Evolutionary conservation across 1,284 basidiomycete species (phyloP).

Genomic region (Cutaneotrichosporon sp.): DNA sequence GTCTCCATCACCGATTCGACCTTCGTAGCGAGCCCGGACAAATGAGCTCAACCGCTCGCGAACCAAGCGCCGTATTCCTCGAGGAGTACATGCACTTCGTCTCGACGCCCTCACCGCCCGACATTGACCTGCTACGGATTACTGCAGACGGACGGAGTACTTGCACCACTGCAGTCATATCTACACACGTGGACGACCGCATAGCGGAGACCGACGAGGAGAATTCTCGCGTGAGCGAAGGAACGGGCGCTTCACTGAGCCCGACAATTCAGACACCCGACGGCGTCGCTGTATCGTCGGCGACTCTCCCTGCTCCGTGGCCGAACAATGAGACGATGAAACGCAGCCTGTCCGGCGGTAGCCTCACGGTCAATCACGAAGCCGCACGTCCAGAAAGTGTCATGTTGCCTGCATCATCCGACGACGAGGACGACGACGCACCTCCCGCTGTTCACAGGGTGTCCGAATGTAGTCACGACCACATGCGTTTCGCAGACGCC

Average conservation of each 20-base stretch:
- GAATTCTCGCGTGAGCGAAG: neutral
- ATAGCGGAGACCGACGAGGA: too few species aligned
- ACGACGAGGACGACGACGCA: neutral
- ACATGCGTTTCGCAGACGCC: too few species aligned
- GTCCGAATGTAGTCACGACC: neutral
- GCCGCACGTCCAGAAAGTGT: neutral
- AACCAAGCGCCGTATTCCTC: neutral
- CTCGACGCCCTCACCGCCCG: neutral
- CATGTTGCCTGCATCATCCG: neutral
- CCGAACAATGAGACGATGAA: too few species aligned
- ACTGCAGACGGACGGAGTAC: neutral
- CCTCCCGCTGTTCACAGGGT: too few species aligned
- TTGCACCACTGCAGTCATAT: too few species aligned
- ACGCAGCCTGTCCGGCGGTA: neutral
- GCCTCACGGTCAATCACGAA: neutral
- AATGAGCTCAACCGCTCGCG: too few species aligned
- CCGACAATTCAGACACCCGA: slow-evolving; percentile 1
- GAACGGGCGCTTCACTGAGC: neutral
- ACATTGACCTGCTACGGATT: neutral
- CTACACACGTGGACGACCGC: too few species aligned
- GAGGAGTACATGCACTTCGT: slow-evolving; percentile 3
- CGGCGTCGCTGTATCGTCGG: too few species aligned
- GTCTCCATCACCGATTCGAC: neutral
- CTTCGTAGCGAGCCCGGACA: too few species aligned
- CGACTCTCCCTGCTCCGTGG: too few species aligned